phyloP scores from a whole-genome alignment of 2,329 filamentous ascomycete genomes.

The Rhytidhysteron rufulum region DNA sequence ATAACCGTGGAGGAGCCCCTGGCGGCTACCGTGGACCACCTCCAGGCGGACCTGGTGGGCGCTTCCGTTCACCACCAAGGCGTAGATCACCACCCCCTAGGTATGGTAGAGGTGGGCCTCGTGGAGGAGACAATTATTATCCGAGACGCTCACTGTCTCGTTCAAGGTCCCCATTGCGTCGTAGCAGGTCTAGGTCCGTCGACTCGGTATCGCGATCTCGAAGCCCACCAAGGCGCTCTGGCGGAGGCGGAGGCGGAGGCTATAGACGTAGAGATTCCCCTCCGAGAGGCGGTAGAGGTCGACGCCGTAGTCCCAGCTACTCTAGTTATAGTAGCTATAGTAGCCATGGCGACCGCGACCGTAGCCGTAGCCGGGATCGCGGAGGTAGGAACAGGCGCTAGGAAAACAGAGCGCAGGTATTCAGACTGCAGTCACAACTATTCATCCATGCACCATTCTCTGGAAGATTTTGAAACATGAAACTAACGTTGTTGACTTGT shows the following conservation, averaged over 20 bases:
- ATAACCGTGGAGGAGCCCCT: slow-evolving; percentile 32
- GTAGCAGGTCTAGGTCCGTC: slow-evolving; percentile 38
- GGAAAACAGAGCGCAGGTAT: slow-evolving; percentile 5
- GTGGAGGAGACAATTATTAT: slow-evolving; percentile 10
- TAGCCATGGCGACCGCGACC: slow-evolving; percentile 47
- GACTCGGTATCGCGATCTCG: slow-evolving; percentile 38
- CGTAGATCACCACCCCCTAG: slow-evolving; percentile 46
- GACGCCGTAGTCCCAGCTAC: slow-evolving; percentile 59
- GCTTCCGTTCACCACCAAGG: slow-evolving; percentile 31
- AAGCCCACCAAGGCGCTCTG: slow-evolving; percentile 22
- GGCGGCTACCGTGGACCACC: slow-evolving; percentile 34
- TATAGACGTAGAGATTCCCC: slow-evolving; percentile 38
- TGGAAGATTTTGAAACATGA: too few species aligned
- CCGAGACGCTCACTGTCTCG: slow-evolving; percentile 32
- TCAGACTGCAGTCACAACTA: too few species aligned
- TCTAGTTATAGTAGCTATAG: slow-evolving; percentile 59
- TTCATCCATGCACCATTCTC: too few species aligned
- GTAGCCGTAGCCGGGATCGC: slow-evolving; percentile 38
- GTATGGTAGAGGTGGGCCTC: slow-evolving; percentile 34
- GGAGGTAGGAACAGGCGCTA: slow-evolving; percentile 23
- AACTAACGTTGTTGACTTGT: too few species aligned
- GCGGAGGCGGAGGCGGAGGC: slow-evolving; percentile 20
- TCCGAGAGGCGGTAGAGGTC: slow-evolving; percentile 38
- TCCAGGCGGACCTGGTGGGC: slow-evolving; percentile 24
- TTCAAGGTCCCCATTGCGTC: slow-evolving; percentile 37